Evolutionary conservation across 257 asterid genomes (phyloP).

Genomic region (Coffea eugenioides): DNA sequence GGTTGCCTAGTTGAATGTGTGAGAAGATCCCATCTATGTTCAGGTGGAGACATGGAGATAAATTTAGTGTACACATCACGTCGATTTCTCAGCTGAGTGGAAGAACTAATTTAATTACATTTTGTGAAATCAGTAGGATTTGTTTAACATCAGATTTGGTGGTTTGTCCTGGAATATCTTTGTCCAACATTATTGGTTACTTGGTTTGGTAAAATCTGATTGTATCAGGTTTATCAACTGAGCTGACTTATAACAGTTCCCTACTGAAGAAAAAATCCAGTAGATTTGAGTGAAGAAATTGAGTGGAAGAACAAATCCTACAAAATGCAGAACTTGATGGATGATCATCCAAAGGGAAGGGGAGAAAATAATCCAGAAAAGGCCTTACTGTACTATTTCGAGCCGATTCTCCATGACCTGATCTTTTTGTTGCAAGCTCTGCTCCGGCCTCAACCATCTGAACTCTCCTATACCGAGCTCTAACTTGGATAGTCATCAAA

Average conservation of each 20-base stretch:
- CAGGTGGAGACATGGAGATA: too few species aligned
- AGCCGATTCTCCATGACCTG: constrained; percentile 26
- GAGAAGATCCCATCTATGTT: not conserved
- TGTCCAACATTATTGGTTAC: too few species aligned
- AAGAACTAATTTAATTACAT: too few species aligned
- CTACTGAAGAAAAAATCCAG: too few species aligned
- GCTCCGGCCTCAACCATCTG: constrained; percentile 45
- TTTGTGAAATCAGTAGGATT: too few species aligned
- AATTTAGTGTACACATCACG: too few species aligned
- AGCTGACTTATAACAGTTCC: not conserved
- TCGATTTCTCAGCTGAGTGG: too few species aligned
- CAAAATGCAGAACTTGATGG: not conserved
- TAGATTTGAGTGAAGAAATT: not conserved
- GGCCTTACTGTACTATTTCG: constrained; percentile 29
- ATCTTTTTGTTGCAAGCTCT: constrained; percentile 18
- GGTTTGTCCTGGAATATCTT: too few species aligned
- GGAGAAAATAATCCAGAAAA: not conserved
- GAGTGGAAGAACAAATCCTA: not conserved
- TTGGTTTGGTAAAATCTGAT: not conserved
- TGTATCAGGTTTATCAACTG: not conserved
- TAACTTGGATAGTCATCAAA: constrained; percentile 61
- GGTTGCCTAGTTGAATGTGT: not conserved
- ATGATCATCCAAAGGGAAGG: not conserved
- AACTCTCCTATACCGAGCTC: constrained; percentile 62
- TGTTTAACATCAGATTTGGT: too few species aligned